These are phyloP conservation scores for Calonectria henricotiae DNA, from an alignment of 2,329 filamentous ascomycete genomes.

Conservation along the genomic window DNA sequence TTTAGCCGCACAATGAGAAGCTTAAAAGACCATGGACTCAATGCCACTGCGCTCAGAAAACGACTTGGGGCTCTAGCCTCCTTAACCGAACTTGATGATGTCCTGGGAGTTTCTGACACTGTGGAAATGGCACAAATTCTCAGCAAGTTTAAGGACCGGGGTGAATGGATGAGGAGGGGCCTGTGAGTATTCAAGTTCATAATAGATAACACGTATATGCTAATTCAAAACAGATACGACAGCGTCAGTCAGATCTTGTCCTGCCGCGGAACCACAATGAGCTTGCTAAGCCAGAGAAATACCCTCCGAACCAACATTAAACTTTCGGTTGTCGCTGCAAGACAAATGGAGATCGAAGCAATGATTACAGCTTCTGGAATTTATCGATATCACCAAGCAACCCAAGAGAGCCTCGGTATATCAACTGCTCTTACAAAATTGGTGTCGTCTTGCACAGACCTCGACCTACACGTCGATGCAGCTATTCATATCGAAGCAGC, in stretches of 20 bases:
- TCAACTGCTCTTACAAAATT: conserved; percentile 88
- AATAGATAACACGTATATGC: background rate
- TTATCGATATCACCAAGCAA: conserved; percentile 84
- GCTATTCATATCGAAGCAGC: conserved; percentile 87
- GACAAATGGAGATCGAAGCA: conserved; percentile 82
- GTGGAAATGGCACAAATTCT: conserved; percentile 76
- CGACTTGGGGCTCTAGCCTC: conserved; percentile 78
- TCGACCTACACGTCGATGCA: conserved; percentile 85
- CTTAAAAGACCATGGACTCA: conserved; percentile 67
- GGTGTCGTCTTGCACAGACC: conserved; percentile 76
- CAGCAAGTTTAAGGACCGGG: conserved; percentile 75
- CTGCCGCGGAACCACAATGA: conserved; percentile 87
- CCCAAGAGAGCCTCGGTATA: conserved; percentile 89
- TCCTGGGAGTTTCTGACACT: conserved; percentile 74
- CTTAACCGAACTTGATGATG: conserved; percentile 86
- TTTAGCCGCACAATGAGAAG: conserved; percentile 74
- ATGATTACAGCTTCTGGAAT: conserved; percentile 83
- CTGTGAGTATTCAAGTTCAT: conserved; percentile 69
- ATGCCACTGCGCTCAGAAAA: conserved; percentile 69
- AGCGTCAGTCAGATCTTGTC: conserved; percentile 88
- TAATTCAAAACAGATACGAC: conserved; percentile 70
- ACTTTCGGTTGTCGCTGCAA: conserved; percentile 75
- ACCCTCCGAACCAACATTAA: conserved; percentile 74
- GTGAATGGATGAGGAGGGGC: conserved; percentile 87
- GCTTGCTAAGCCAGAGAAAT: conserved; percentile 81